Conservation (phyloP, 805 yeast genomes). For the Wickerhamomyces ciferrii region DNA sequence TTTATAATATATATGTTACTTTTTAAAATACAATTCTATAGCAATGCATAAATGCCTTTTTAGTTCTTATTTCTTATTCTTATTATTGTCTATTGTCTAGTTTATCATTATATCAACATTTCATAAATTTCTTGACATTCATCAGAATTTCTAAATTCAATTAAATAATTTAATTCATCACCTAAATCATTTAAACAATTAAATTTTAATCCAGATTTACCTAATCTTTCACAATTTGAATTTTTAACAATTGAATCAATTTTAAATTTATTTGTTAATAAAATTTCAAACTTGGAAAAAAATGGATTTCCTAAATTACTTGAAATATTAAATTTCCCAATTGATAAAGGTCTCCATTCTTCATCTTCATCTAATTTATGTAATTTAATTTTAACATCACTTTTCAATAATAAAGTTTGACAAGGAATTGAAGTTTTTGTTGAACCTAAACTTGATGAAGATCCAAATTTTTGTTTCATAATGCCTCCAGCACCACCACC, state of each 20-base stretch:
- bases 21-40: no score
- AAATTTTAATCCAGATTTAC: constrained; percentile 19
- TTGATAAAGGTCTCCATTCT: constrained; percentile 22
- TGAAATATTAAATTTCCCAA: constrained; percentile 15
- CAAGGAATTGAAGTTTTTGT: neutral
- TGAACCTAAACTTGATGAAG: neutral
- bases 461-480: constrained; percentile 1
- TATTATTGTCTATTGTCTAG: neutral
- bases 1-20: no score
- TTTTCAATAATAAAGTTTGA: constrained; percentile 10
- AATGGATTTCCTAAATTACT: constrained; percentile 16
- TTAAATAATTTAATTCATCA: constrained; percentile 13
- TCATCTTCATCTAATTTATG: constrained; percentile 17
- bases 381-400: constrained; percentile 16
- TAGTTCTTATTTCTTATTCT: no score
- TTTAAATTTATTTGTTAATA: constrained; percentile 2
- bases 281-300: constrained; percentile 13
- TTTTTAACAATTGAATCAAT: constrained; percentile 11
- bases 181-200: constrained; percentile 13
- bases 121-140: constrained; percentile 17
- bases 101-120: constrained; percentile 3
- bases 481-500: constrained; percentile 5
- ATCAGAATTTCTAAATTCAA: constrained; percentile 17
- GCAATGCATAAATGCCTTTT: no score
- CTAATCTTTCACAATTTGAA: constrained; percentile 13